Evolutionary conservation across 257 asterid species (phyloP), one percentile per base, ranked within the genome.

Genomic region (Rauvolfia tetraphylla): DNA sequence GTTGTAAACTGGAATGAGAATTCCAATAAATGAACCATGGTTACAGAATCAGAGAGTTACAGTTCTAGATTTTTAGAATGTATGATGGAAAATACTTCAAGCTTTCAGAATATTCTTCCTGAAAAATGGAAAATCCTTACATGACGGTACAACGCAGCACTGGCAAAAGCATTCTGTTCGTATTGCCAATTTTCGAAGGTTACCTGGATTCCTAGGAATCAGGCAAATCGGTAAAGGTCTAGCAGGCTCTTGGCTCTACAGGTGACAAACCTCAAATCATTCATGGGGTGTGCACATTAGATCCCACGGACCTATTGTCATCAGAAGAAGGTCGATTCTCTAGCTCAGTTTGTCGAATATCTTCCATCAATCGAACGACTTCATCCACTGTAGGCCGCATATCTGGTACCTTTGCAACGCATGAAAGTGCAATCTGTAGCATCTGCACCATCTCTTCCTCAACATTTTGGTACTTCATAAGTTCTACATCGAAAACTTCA

Each of bases 381-480:
- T 95, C 91, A 2, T 88, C 93, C 93, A 95, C 91, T 0, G 77
- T 44, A 1, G 99, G 98, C 53, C 99, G 67, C 80, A 34, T 66
- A 5, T 95, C 99, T 2, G 92, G 81, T 59, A 78, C 81, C 78
- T 90, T 89, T 0, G 92, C 89, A 67, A 88, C 99, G 5, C 99
- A 95, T 4, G 96, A 75, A 54, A 95, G 87, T 0, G 92, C 98
- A 49, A 95, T 89, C 81, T 95, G 99, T 46, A 95, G 97, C 98
- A 95, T 84, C 83, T 90, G 96, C 79, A 95, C 98, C 92, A 95
- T 83, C 87, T 93, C 99, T 65, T 93, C 99, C 72, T 92, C 98
- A 1, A 87, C 76, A 61, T 89, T 86, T 59, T 82, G 89, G 54
- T 76, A 76, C 85, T 85, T 90, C 75, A 85, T 75, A 1, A 93